Base-by-base conservation (phyloP, 148 eudicot genomes). In the Chenopodium quinoa region DNA sequence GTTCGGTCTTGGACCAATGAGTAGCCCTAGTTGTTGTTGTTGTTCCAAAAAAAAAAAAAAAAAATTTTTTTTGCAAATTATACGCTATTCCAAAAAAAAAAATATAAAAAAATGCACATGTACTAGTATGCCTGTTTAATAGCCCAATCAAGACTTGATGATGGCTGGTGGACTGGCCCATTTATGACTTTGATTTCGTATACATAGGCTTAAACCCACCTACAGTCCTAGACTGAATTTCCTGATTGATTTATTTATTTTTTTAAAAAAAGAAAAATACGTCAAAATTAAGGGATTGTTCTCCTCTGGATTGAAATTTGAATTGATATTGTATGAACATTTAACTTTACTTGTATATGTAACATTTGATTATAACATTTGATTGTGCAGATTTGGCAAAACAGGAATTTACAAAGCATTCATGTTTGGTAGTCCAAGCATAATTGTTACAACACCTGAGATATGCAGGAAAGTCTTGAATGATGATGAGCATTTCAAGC, bases 371-470 rank as follows among this genome's bases (percentile, higher is more conserved):
- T 2, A 6, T 65, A 14, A 14, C 19, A 63, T 63, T 29, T 67
- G 44, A 2, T 29, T 31, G 46, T 7, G 83, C 93, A 96, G 99
- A 80, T 92, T 27, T 82, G 99, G 99, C 12, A 85, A 68, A 22
- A 81, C 81, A 7, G 98, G 98, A 54, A 58, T 96, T 2, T 96
- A 94, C 95, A 96, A 92, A 85, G 82, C 86, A 25, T 84, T 84
- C 84, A 91, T 96, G 99, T 96, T 94, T 77, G 97, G 98, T 9
- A 90, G 76, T 32, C 97, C 99, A 7, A 89, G 97, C 72, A 84
- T 96, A 37, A 89, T 96, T 17, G 92, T 90, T 4, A 92, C 95
- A 2, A 76, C 86, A n/a, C 83, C 97, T 0, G 98, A 94, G 78
- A 82, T 83, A n/a, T 88, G 92, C 86, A 87, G 85, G 78, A 91